Evolutionary conservation across 192 early-diverging fungal genomes (phyloP).

Genomic region (Podila epigama): DNA sequence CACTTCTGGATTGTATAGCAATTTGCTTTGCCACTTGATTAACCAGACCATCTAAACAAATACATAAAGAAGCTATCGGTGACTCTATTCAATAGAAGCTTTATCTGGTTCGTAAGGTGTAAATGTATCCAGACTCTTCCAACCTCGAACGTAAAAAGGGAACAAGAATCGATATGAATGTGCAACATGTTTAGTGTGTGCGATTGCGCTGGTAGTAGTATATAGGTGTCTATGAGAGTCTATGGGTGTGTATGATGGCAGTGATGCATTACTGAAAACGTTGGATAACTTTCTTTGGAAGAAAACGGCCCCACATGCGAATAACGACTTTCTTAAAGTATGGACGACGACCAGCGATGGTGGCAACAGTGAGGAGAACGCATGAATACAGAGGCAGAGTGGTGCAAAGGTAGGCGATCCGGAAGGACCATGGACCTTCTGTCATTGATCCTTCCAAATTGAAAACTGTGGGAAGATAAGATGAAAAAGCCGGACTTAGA

Average conservation of each 20-base stretch:
- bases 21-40: conserved; percentile 46
- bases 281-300: conserved; percentile 44
- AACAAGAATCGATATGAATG: too few relatives aligned
- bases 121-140: too few relatives aligned
- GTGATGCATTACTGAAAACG: conserved; percentile 21
- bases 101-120: too few relatives aligned
- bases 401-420: conserved; percentile 48
- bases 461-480: conserved; percentile 7
- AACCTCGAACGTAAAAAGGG: too few relatives aligned
- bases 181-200: too few relatives aligned
- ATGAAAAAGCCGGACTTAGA: neutral
- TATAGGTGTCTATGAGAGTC: neutral
- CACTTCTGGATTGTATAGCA: conserved; percentile 41
- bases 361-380: conserved; percentile 43
- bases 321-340: conserved; percentile 52
- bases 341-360: conserved; percentile 42
- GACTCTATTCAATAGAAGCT: neutral
- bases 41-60: conserved; percentile 42
- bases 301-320: conserved; percentile 54
- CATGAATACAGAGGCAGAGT: conserved; percentile 50
- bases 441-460: conserved; percentile 34
- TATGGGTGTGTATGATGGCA: neutral
- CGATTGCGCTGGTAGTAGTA: too few relatives aligned
- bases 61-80: neutral
- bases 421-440: conserved; percentile 55